Conservation (phyloP, 805 yeast species). For the Barnettozyma vustinii region DNA sequence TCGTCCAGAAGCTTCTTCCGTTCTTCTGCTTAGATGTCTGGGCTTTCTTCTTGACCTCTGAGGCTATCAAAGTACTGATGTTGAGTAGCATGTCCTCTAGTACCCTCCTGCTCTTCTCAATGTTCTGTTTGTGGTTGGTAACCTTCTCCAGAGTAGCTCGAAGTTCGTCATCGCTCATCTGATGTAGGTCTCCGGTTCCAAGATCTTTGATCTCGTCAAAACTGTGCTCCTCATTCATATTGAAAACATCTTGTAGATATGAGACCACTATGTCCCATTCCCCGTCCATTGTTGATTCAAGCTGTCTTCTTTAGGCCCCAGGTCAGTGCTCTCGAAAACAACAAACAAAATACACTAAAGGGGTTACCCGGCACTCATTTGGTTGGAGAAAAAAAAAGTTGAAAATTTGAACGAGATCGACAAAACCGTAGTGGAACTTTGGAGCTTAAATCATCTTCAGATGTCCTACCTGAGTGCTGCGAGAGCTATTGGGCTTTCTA, state of each 20-base stretch:
- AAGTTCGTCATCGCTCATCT: slow-evolving; percentile 35
- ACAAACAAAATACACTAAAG: too few species aligned
- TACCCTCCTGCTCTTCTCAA: slow-evolving; percentile 45
- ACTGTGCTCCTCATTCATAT: slow-evolving; percentile 48
- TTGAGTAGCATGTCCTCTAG: slow-evolving; percentile 40
- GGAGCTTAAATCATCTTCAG: neutral
- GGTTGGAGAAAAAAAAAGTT: neutral
- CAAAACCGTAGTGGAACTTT: neutral
- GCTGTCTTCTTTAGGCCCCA: neutral
- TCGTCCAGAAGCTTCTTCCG: slow-evolving; percentile 33
- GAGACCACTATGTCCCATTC: slow-evolving; percentile 67
- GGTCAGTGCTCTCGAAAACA: neutral
- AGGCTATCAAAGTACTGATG: slow-evolving; percentile 38
- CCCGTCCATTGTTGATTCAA: slow-evolving; percentile 38
- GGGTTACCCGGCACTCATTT: neutral
- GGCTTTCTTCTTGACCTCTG: slow-evolving; percentile 22
- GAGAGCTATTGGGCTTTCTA: slow-evolving; percentile 10
- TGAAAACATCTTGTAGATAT: slow-evolving; percentile 63
- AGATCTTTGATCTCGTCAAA: slow-evolving; percentile 38
- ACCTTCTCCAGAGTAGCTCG: slow-evolving; percentile 36
- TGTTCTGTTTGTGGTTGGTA: slow-evolving; percentile 49
- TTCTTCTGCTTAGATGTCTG: slow-evolving; percentile 21
- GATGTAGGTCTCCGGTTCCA: slow-evolving; percentile 27
- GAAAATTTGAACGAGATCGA: neutral
- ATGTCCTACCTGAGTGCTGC: slow-evolving; percentile 19